phyloP scores from a whole-genome alignment of 2,329 filamentous ascomycete species.

The Aspergillus pseudoviridinutans region DNA sequence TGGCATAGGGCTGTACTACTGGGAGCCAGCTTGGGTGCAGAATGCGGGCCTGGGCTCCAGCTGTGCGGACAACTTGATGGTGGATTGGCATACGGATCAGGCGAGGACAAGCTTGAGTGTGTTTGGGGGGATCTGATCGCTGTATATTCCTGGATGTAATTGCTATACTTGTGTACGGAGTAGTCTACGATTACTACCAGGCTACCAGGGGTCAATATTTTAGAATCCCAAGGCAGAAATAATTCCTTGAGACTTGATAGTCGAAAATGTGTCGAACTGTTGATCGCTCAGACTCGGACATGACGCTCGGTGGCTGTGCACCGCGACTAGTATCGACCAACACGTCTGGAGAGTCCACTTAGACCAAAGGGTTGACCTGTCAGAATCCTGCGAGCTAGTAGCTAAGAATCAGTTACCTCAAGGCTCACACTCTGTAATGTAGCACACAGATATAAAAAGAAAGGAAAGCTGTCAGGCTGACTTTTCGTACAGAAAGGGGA shows the following conservation, averaged over 20 bases:
- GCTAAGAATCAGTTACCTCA: background rate
- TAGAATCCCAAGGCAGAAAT: background rate
- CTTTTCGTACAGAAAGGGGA: no score
- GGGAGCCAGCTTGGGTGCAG: constrained; percentile 69
- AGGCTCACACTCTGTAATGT: background rate
- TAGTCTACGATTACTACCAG: background rate
- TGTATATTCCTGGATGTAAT: background rate
- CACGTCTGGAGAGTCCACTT: background rate
- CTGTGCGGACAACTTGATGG: constrained; percentile 62
- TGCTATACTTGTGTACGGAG: background rate
- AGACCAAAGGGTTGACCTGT: background rate
- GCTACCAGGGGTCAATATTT: background rate
- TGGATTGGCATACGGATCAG: constrained; percentile 49
- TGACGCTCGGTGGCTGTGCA: background rate
- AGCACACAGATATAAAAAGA: background rate
- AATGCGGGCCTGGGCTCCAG: constrained; percentile 63
- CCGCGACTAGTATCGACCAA: background rate
- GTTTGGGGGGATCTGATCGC: constrained; percentile 47
- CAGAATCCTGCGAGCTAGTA: background rate
- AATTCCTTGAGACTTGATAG: background rate
- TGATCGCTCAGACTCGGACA: background rate
- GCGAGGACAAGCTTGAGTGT: constrained; percentile 56
- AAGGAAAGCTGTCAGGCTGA: background rate
- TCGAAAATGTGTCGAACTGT: background rate
- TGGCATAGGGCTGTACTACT: constrained; percentile 64